Evolutionary conservation across 371 early-diverging fungal genomes (phyloP).

Genomic region (Mortierella polycephala): DNA sequence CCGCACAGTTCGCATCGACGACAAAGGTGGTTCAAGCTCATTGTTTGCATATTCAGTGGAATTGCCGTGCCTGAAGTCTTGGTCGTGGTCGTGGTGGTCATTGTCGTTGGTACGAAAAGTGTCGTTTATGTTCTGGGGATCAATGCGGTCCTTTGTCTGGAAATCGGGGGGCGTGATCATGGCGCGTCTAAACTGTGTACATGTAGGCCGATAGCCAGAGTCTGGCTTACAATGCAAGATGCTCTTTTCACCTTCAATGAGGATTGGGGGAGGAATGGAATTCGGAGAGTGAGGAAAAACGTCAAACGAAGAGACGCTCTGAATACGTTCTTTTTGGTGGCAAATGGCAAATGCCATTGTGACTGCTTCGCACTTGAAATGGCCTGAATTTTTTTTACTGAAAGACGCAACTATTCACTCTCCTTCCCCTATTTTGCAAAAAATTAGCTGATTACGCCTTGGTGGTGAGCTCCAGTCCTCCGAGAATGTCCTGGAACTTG

Average conservation of each 20-base stretch:
- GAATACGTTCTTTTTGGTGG: conserved; percentile 5
- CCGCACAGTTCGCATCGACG: conserved; percentile 9
- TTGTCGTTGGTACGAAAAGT: background rate
- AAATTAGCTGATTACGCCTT: conserved; percentile 29
- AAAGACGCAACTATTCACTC: background rate
- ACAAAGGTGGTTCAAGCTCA: background rate
- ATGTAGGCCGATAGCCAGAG: too few species aligned
- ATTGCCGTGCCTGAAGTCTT: background rate
- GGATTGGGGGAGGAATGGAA: too few species aligned
- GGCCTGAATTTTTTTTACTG: conserved; percentile 4
- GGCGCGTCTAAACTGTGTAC: background rate
- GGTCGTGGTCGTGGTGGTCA: background rate
- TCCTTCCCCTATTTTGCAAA: background rate
- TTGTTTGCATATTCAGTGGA: background rate
- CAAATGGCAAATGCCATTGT: conserved; percentile 6
- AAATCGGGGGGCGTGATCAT: conserved; percentile 19
- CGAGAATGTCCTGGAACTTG: conserved; percentile 71
- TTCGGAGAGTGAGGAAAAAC: too few species aligned
- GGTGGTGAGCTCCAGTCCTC: conserved; percentile 52
- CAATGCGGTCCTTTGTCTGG: background rate
- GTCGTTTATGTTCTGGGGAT: background rate
- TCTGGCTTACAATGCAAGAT: too few species aligned
- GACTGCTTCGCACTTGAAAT: background rate
- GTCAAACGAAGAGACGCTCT: background rate
- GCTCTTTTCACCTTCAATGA: background rate